Evolutionary conservation across 2,329 filamentous ascomycete species (phyloP), one percentile per base, ranked within the genome.

Genomic region (Arthroderma sp.): DNA sequence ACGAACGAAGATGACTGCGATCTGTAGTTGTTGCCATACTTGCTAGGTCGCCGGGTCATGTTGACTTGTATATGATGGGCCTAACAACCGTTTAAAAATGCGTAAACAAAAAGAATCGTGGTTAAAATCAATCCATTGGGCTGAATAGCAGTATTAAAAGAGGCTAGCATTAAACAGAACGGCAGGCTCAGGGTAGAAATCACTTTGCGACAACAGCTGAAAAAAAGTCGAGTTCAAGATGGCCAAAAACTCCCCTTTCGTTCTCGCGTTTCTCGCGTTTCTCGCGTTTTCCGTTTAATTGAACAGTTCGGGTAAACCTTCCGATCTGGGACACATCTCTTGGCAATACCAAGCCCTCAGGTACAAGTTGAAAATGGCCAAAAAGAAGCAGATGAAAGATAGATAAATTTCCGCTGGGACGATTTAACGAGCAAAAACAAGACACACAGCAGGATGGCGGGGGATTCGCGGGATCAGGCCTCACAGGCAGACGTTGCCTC

Each of bases 11-110:
- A 66, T 49, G 70, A 68, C 38, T 65, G 64, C 7, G 74, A 74
- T 60, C 75, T 71, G 61, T 73, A 75, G 62, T 80, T 79, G 60
- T 74, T 76, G 66, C 87, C 86, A 79, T 88, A 86, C 71, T 77
- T 73, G 70, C 86, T 88, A 59, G 75, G 74, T 66, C 76, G 74
- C 65, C 75, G 70, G 60, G 73, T 67, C 68, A 76, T 73, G 76
- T 78, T 78, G 38, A 51, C 56, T 51, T 28, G 19, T 53, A n/a
- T n/a, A n/a, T n/a, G n/a, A n/a, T n/a, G n/a, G 53, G 23, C 31
- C 23, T n/a, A 28, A 38, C 38, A n/a, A 43, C 2, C 35, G 15
- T 15, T n/a, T 54, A 23, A 15, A 38, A 41, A 44, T 25, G 43
- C 53, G 15, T 37, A 31, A 39, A 53, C 52, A 19, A 57, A 25